phyloP scores from a whole-genome alignment of 2,329 filamentous ascomycete genomes.

The Grosmannia serpens region DNA sequence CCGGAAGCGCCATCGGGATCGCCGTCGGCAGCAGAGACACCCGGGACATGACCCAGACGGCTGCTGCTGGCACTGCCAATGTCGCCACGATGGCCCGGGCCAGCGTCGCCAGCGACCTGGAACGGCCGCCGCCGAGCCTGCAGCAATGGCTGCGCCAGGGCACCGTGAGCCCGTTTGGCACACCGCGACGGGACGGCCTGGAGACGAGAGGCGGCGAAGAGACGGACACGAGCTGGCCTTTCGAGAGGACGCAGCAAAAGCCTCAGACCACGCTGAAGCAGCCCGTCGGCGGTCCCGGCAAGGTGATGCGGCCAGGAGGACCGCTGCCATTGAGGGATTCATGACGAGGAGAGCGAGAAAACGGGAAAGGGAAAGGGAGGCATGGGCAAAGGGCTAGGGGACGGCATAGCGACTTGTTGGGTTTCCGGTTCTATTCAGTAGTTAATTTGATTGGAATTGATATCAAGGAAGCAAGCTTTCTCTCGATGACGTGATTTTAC shows the following conservation, averaged over 20 bases:
- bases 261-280: constrained; percentile 5
- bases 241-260: constrained; percentile 6
- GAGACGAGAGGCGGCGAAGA: background rate
- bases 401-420: background rate
- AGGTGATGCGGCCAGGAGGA: constrained; percentile 7
- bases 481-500: no score
- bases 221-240: constrained; percentile 4
- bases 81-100: background rate
- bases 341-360: background rate
- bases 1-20: background rate
- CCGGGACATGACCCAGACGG: background rate
- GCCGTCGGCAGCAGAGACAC: constrained; percentile 1
- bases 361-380: background rate
- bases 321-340: constrained; percentile 3
- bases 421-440: background rate
- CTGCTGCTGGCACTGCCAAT: constrained; percentile 1
- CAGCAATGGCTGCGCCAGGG: constrained; percentile 22
- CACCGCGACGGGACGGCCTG: constrained; percentile 13
- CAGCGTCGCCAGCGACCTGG: background rate
- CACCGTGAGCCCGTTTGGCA: constrained; percentile 23
- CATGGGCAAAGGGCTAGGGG: no score
- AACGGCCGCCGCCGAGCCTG: constrained; percentile 15
- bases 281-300: constrained; percentile 5
- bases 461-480: background rate
- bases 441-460: background rate